Percentiles rank a stretch among this genome's conserved stretches.
phyloP scores from a whole-genome alignment of 1,284 basidiomycete species.

The Heterobasidion annosum region DNA sequence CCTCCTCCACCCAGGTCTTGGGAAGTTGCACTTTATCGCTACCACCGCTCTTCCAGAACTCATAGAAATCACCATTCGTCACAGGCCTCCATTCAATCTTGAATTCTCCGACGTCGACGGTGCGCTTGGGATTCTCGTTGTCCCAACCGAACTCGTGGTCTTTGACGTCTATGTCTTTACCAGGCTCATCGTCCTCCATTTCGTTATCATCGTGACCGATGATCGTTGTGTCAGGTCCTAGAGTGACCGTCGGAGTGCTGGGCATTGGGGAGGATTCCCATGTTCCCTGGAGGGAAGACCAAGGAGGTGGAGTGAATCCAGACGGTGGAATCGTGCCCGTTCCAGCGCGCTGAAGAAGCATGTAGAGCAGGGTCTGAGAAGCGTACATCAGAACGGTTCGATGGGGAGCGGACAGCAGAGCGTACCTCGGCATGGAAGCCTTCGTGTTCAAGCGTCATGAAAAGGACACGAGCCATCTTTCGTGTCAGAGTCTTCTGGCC shows the following conservation, averaged over 20 bases:
- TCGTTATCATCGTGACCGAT: conserved; percentile 88
- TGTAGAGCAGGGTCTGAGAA: conserved; percentile 80
- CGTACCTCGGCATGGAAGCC: conserved; percentile 71
- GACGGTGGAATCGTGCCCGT: conserved; percentile 72
- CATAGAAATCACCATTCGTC: conserved; percentile 73
- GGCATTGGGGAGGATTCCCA: conserved; percentile 55
- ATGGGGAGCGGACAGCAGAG: neutral
- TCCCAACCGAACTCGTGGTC: conserved; percentile 92
- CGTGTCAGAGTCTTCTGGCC: conserved; percentile 54
- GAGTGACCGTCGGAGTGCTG: conserved; percentile 32
- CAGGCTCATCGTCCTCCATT: conserved; percentile 42
- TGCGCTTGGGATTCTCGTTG: conserved; percentile 75
- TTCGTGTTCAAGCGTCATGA: conserved; percentile 89
- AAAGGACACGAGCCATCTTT: conserved; percentile 71
- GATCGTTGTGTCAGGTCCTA: conserved; percentile 53
- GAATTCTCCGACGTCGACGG: conserved; percentile 52
- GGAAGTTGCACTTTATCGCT: conserved; percentile 39
- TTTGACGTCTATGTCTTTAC: conserved; percentile 24
- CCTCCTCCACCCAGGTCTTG: conserved; percentile 56
- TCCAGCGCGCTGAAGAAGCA: conserved; percentile 79
- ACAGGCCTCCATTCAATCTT: conserved; percentile 79
- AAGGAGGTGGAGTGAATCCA: conserved; percentile 70
- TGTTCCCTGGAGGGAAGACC: conserved; percentile 53
- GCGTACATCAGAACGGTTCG: neutral
- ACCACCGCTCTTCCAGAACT: conserved; percentile 40